Evolutionary conservation across 1,284 basidiomycete genomes (phyloP).

Genomic region (Tilletiopsis washingtonensis): DNA sequence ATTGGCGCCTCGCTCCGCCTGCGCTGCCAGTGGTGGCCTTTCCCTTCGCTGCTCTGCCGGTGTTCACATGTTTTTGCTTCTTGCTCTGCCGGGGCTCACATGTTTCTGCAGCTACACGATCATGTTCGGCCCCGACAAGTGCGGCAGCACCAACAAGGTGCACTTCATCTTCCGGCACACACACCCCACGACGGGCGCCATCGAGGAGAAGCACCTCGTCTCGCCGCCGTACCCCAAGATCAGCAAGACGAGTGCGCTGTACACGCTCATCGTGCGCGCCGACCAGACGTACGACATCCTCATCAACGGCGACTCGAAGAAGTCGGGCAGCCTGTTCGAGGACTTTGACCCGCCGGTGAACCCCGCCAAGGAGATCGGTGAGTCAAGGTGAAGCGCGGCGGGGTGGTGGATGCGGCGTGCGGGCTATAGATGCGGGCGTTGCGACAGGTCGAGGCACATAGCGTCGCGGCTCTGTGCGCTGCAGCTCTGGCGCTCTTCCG

Average conservation of each 20-base stretch:
- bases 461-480: background rate
- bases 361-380: constrained; percentile 75
- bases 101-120: constrained; percentile 42
- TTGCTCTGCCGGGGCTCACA: too few relatives aligned
- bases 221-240: constrained; percentile 65
- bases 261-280: constrained; percentile 65
- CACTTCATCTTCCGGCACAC: constrained; percentile 48
- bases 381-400: constrained; percentile 3
- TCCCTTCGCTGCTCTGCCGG: too few relatives aligned
- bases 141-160: constrained; percentile 44
- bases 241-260: constrained; percentile 40
- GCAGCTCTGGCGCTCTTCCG: constrained; percentile 1
- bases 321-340: constrained; percentile 75
- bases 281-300: constrained; percentile 90
- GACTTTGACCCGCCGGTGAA: constrained; percentile 94
- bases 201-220: constrained; percentile 93
- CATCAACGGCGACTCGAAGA: constrained; percentile 68
- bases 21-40: too few relatives aligned
- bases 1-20: too few relatives aligned
- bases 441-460: too few relatives aligned
- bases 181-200: constrained; percentile 51
- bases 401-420: too few relatives aligned
- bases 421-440: too few relatives aligned
- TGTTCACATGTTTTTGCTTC: too few relatives aligned
- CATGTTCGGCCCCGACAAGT: constrained; percentile 48